A percentile compares a stretch with the other conserved stretches of the same genome.
Evolutionary conservation across 2,329 filamentous ascomycete species (phyloP).

Genomic region (Talaromyces sp.): DNA sequence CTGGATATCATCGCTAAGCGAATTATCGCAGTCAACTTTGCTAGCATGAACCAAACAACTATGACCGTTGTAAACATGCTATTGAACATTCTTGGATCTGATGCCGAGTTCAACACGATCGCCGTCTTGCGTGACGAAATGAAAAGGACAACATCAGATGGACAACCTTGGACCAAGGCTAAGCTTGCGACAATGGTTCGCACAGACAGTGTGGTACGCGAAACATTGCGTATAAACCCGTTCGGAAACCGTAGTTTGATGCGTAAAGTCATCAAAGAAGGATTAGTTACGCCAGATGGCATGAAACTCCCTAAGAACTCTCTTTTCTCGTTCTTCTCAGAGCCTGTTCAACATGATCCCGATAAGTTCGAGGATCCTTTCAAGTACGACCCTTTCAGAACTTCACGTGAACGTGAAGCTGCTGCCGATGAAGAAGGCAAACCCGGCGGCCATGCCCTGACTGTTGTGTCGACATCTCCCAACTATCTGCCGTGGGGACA

Average conservation of each 20-base stretch:
- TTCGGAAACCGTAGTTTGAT: slow-evolving; percentile 19
- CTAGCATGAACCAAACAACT: slow-evolving; percentile 30
- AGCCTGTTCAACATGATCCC: slow-evolving; percentile 20
- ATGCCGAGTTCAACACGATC: slow-evolving; percentile 34
- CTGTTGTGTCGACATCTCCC: slow-evolving; percentile 50
- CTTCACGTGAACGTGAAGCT: slow-evolving; percentile 21
- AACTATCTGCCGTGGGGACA: slow-evolving; percentile 52
- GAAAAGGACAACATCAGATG: slow-evolving; percentile 15
- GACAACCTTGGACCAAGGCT: slow-evolving; percentile 36
- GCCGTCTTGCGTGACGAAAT: slow-evolving; percentile 35
- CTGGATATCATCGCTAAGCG: slow-evolving; percentile 15
- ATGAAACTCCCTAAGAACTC: slow-evolving; percentile 13
- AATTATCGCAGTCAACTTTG: slow-evolving; percentile 19
- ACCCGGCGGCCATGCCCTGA: slow-evolving; percentile 28
- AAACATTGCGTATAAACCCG: slow-evolving; percentile 37
- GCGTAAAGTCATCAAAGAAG: slow-evolving; percentile 21
- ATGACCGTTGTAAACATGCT: slow-evolving; percentile 38
- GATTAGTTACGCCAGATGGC: slow-evolving; percentile 12
- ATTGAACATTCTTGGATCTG: slow-evolving; percentile 31
- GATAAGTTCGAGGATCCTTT: slow-evolving; percentile 28
- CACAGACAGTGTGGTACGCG: slow-evolving; percentile 36
- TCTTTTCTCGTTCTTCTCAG: slow-evolving; percentile 14
- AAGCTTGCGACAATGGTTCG: slow-evolving; percentile 33
- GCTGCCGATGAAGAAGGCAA: slow-evolving; percentile 14
- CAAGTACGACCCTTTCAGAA: slow-evolving; percentile 40